Conservation (phyloP, 106 monocot species). For the Allium sativum region DNA sequence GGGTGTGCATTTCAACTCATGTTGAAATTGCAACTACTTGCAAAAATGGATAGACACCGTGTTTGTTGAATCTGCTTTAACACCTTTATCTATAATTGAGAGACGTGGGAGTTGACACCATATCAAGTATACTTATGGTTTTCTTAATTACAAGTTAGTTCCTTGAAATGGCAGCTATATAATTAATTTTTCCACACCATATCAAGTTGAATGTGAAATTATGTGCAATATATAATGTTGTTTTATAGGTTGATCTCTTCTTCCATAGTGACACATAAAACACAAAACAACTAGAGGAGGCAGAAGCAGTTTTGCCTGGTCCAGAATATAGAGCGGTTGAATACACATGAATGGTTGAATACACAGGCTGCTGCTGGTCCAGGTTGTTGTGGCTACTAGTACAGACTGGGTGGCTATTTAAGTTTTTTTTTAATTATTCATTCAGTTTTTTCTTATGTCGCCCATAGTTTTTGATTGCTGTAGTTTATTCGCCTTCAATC, state of each 20-base stretch:
- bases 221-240: neutral
- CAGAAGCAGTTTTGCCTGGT: conserved; percentile 24
- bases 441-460: too few species aligned
- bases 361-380: conserved; percentile 22
- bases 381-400: neutral
- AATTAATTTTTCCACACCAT: neutral
- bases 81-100: too few species aligned
- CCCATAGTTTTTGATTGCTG: too few species aligned
- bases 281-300: conserved; percentile 65
- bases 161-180: too few species aligned
- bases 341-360: conserved; percentile 11
- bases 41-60: too few species aligned
- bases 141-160: neutral
- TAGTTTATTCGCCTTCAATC: too few species aligned
- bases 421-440: neutral
- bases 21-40: too few species aligned
- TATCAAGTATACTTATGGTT: too few species aligned
- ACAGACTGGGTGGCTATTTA: conserved; percentile 3
- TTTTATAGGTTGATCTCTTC: conserved; percentile 64
- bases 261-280: conserved; percentile 78
- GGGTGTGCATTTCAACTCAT: too few species aligned
- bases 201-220: too few species aligned
- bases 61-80: too few species aligned
- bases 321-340: conserved; percentile 44
- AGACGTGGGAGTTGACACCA: too few species aligned